Conservation (phyloP, 2,329 filamentous ascomycete genomes). For the Botrytis galanthina region DNA sequence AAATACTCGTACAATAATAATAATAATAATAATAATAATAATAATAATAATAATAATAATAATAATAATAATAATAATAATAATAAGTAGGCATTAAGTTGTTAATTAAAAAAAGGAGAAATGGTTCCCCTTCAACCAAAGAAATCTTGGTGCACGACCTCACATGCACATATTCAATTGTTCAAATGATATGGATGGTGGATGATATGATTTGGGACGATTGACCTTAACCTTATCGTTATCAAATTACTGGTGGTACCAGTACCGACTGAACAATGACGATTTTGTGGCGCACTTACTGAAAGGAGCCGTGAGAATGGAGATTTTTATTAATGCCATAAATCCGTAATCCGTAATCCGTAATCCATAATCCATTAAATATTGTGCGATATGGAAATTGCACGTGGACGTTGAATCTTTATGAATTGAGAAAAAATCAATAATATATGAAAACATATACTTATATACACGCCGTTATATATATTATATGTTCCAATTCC, state of each 20-base stretch:
- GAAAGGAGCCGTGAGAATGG: not conserved
- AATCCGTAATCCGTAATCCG: not conserved
- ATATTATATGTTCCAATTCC: too few relatives aligned
- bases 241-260: not conserved
- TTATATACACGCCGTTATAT: too few relatives aligned
- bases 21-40: not conserved
- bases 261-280: not conserved
- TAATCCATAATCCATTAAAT: not conserved
- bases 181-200: not conserved
- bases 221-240: constrained; percentile 1
- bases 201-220: not conserved
- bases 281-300: not conserved
- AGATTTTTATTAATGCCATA: not conserved
- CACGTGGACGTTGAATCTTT: not conserved
- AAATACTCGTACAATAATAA: not conserved
- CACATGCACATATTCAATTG: not conserved
- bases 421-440: not conserved
- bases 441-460: too few relatives aligned
- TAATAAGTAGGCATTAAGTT: not conserved
- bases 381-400: not conserved
- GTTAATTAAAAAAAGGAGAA: not conserved
- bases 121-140: not conserved
- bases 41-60: not conserved
- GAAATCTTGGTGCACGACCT: constrained; percentile 1
- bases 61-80: not conserved